Evolutionary conservation across 805 yeast genomes (phyloP), one percentile per base, ranked within the genome.

Genomic region (Ogataea chonburiensis): DNA sequence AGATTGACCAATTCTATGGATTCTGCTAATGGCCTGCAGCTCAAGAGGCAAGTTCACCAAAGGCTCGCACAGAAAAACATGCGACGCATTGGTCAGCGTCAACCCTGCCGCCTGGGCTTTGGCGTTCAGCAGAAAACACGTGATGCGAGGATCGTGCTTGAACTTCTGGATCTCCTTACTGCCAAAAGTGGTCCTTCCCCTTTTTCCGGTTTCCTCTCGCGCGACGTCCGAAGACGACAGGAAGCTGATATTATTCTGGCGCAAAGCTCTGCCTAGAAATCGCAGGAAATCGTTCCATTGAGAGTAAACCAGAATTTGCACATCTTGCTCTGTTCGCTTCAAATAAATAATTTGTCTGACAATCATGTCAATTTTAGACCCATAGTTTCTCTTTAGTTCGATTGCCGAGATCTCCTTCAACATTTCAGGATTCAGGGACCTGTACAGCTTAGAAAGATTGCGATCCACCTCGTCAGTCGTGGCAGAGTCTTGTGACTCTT

Each of bases 61-160:
- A 1, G 98, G 98, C 61, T 93, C 98, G 58, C 97, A 85, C 5
- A 93, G 58, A 43, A 89, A 82, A 0, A 93, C 91, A 57, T 93
- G 96, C 3, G 85, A 83, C 0, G 98, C 98, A 64, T 91, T 91
- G 7, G 88, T 79, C 37, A 93, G 67, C 7, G 95, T 93, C 45
- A 93, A 66, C 0, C 98, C 98, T 10, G 96, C 80, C 7, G 95
- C 88, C 54, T 89, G 86, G 0, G 89, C 81, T 46, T 78, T 81
- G 0, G 96, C 91, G 60, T 87, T 86, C 46, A 93, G 61, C 17
- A 93, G 60, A 52, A 91, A 81, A 58, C 98, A 91, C 0, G 96
- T 85, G n/a, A 83, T 71, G 0, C 66, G 56, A 3, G 75, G 64
- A 46, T 75, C 69, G 19, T 69, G 71, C 47, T 81, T 82, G 61